These are phyloP conservation scores for Extremus antarcticus DNA, from an alignment of 495 filamentous ascomycete species.

Conservation along the genomic window DNA sequence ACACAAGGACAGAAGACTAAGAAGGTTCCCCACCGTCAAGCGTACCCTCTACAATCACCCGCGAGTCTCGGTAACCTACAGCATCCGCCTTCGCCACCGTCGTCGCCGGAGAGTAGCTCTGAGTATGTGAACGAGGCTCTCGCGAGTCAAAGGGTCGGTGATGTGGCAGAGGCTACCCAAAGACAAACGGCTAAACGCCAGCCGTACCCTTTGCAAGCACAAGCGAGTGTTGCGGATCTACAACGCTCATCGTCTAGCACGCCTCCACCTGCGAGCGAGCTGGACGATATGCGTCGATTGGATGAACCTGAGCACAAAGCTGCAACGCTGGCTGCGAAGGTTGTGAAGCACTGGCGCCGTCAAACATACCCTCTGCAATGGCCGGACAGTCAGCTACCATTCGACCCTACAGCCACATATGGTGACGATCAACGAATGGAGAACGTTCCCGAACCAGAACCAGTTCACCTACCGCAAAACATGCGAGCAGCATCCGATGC, in stretches of 20 bases:
- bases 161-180: not conserved
- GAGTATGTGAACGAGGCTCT: not conserved
- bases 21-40: not conserved
- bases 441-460: no score
- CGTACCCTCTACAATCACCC: not conserved
- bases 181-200: not conserved
- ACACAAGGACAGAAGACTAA: not conserved
- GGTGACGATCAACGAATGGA: no score
- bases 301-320: not conserved
- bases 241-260: not conserved
- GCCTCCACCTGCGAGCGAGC: not conserved
- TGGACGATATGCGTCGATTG: not conserved
- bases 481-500: conserved; percentile 27
- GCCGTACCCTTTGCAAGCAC: not conserved
- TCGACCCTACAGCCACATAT: no score
- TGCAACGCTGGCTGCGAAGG: not conserved
- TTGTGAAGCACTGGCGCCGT: not conserved
- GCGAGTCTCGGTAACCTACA: not conserved
- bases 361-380: no score
- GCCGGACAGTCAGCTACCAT: no score
- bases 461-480: conserved; percentile 16
- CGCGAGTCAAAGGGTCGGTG: not conserved
- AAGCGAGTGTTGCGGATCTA: not conserved
- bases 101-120: not conserved
- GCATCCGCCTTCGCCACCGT: not conserved